Conservation (phyloP, 2,329 filamentous ascomycete genomes). For the Apiospora marii region DNA sequence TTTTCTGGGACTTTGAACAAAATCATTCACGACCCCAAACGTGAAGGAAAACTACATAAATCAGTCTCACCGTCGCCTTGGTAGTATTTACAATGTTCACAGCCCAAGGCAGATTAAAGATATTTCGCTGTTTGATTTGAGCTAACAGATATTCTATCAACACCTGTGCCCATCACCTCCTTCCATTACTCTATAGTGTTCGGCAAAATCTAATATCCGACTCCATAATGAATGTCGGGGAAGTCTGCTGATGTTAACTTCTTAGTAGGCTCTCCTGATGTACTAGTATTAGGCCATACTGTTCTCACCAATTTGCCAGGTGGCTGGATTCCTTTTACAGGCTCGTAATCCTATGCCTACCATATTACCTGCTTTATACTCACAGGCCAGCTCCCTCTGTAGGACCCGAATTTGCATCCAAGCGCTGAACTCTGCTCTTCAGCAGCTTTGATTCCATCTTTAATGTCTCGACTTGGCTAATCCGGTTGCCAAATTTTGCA, state of each 20-base stretch:
- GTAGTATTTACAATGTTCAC: background rate
- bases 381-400: background rate
- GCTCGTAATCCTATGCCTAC: background rate
- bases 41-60: background rate
- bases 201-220: background rate
- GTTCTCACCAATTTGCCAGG: background rate
- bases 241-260: background rate
- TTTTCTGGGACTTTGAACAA: background rate
- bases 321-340: background rate
- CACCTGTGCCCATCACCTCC: too few species aligned
- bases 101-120: background rate
- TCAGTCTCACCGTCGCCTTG: background rate
- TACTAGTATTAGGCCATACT: background rate
- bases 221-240: background rate
- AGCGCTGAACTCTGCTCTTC: conserved; percentile 45
- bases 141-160: too few species aligned
- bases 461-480: conserved; percentile 49
- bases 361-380: background rate
- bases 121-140: background rate
- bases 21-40: background rate
- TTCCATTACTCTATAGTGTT: too few species aligned
- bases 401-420: conserved; percentile 37
- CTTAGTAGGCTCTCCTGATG: background rate
- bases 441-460: conserved; percentile 53
- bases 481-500: conserved; percentile 47